A percentile compares a stretch with the other conserved stretches of the same genome.
These are phyloP conservation scores for Metarhizium album DNA, from an alignment of 2,329 filamentous ascomycete genomes.

Conservation along the genomic window DNA sequence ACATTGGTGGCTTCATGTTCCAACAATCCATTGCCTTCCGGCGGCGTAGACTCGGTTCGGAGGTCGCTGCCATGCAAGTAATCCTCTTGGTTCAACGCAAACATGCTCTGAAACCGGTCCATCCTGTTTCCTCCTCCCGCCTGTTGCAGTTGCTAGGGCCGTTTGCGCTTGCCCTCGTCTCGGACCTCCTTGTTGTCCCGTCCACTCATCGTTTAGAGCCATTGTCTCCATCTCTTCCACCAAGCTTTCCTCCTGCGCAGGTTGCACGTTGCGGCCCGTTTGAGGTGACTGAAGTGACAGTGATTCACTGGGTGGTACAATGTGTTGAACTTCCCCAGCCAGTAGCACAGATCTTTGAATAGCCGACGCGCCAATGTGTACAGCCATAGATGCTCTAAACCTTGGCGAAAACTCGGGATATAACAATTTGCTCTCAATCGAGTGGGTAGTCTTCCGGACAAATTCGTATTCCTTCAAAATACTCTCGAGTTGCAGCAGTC, in stretches of 20 bases:
- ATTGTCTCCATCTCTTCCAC: not conserved
- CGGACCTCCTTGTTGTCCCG: not conserved
- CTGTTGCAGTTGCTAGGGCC: not conserved
- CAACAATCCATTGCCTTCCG: constrained; percentile 1
- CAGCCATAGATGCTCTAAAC: constrained; percentile 21
- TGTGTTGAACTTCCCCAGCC: constrained; percentile 11
- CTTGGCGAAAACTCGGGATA: constrained; percentile 16
- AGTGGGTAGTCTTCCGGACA: constrained; percentile 17
- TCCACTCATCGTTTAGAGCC: not conserved
- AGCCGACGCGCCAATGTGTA: constrained; percentile 15
- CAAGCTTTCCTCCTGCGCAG: constrained; percentile 1
- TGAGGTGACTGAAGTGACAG: not conserved
- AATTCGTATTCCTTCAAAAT: constrained; percentile 21
- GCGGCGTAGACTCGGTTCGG: not conserved
- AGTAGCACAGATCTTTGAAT: constrained; percentile 13
- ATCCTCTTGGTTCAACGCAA: not conserved
- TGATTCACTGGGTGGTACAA: not conserved
- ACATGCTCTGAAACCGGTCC: not conserved
- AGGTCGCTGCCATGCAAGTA: constrained; percentile 3
- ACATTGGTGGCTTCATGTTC: not conserved
- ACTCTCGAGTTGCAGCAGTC: constrained; percentile 23
- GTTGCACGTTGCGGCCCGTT: not conserved
- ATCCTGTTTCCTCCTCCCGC: not conserved
- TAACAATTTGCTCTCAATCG: constrained; percentile 25
- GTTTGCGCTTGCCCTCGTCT: not conserved